These are phyloP conservation scores for Claviceps arundinis DNA, from an alignment of 2,329 filamentous ascomycete species.

Conservation along the genomic window DNA sequence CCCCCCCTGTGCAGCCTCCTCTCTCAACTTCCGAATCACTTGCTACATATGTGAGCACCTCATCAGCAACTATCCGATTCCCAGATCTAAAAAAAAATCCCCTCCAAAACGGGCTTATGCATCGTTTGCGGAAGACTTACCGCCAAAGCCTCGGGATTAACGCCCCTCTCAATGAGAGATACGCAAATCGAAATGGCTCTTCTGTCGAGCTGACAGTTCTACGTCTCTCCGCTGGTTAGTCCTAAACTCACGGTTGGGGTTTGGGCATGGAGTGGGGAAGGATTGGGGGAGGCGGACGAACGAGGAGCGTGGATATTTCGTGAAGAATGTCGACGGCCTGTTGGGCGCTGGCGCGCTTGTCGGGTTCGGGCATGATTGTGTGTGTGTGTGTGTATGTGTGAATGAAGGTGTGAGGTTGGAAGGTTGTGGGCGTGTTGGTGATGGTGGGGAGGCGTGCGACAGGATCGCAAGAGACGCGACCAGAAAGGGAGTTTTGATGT, in stretches of 20 bases:
- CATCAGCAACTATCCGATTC: neutral
- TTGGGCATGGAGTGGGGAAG: neutral
- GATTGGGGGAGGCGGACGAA: conserved; percentile 30
- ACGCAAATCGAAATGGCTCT: conserved; percentile 89
- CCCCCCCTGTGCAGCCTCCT: conserved; percentile 39
- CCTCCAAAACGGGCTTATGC: neutral
- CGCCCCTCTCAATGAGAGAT: conserved; percentile 91
- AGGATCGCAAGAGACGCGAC: no score
- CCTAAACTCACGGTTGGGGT: no score
- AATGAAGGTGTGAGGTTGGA: neutral
- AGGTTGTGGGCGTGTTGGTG: neutral
- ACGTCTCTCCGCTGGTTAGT: neutral
- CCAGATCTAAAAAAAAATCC: neutral
- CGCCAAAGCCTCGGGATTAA: conserved; percentile 87
- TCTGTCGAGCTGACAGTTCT: conserved; percentile 92
- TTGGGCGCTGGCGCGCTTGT: conserved; percentile 64
- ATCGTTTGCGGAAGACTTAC: conserved; percentile 37
- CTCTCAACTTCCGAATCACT: conserved; percentile 46
- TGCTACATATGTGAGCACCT: conserved; percentile 24
- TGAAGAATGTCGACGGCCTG: conserved; percentile 74
- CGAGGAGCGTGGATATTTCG: conserved; percentile 80
- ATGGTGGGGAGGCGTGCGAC: neutral
- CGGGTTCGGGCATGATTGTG: conserved; percentile 31
- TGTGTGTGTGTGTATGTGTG: neutral
- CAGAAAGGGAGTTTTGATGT: no score